These are phyloP conservation scores for Allium sativum DNA, from an alignment of 106 monocot species.

Conservation along the genomic window DNA sequence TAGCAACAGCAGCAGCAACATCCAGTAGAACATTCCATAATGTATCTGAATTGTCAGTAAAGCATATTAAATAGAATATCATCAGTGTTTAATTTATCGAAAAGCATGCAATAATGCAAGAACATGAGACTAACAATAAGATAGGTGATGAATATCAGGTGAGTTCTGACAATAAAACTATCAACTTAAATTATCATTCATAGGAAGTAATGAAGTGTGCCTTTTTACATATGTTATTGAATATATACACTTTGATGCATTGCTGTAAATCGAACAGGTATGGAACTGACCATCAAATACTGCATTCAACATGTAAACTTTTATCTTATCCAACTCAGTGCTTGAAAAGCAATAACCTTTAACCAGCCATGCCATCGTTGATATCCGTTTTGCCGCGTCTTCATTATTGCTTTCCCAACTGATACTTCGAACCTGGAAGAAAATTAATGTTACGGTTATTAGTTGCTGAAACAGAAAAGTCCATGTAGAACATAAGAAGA, in stretches of 20 bases:
- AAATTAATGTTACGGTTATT: too few species aligned
- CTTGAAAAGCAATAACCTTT: constrained; percentile 22
- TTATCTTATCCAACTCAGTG: constrained; percentile 59
- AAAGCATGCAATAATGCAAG: too few species aligned
- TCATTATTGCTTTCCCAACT: constrained; percentile 3
- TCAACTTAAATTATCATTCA: not conserved
- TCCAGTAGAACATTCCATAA: constrained; percentile 78
- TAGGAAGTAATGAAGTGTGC: too few species aligned
- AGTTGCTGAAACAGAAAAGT: too few species aligned
- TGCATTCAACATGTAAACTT: constrained; percentile 39
- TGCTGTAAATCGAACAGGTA: not conserved
- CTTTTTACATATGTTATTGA: too few species aligned
- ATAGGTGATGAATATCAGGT: too few species aligned
- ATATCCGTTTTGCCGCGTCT: constrained; percentile 39
- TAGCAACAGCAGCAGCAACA: constrained; percentile 40
- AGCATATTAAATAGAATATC: too few species aligned
- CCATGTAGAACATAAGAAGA: too few species aligned
- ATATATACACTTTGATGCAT: too few species aligned
- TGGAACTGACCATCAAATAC: constrained; percentile 39
- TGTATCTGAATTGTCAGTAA: constrained; percentile 27
- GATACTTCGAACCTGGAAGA: constrained; percentile 35
- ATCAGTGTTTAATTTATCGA: too few species aligned
- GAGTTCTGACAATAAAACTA: too few species aligned
- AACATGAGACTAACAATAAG: too few species aligned
- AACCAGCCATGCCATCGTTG: constrained; percentile 43